phyloP scores from a whole-genome alignment of 2,329 filamentous ascomycete species.

The Aspergillus caelatus region DNA sequence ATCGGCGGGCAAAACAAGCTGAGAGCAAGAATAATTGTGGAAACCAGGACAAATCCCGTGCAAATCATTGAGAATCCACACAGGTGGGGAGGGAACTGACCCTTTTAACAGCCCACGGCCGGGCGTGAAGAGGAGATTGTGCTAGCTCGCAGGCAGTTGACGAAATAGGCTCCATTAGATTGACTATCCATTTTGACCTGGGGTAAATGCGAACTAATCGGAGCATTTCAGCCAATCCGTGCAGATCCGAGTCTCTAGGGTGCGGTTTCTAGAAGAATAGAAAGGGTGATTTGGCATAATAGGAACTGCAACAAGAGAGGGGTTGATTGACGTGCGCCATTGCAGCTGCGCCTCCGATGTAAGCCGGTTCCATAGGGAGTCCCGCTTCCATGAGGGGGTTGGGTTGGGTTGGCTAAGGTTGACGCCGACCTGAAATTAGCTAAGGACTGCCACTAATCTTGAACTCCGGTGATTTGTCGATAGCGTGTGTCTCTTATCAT shows the following conservation, averaged over 20 bases:
- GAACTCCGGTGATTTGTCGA: slow-evolving; percentile 19
- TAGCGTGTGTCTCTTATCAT: slow-evolving; percentile 16
- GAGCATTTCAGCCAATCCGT: slow-evolving; percentile 16
- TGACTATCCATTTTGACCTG: slow-evolving; percentile 27
- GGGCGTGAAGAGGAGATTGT: slow-evolving; percentile 16
- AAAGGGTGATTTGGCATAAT: slow-evolving; percentile 16
- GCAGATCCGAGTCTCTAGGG: slow-evolving; percentile 20
- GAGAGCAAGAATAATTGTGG: slow-evolving; percentile 4
- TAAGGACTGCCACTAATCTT: slow-evolving; percentile 7
- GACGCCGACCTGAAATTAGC: slow-evolving; percentile 17
- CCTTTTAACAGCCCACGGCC: slow-evolving; percentile 19
- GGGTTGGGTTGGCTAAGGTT: slow-evolving; percentile 14
- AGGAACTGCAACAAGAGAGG: slow-evolving; percentile 16
- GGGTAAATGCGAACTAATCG: slow-evolving; percentile 27
- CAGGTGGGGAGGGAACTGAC: slow-evolving; percentile 15
- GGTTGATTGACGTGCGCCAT: slow-evolving; percentile 21
- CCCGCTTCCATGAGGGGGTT: slow-evolving; percentile 18
- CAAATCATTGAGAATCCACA: slow-evolving; percentile 12
- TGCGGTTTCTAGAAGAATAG: slow-evolving; percentile 22
- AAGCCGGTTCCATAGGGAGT: slow-evolving; percentile 18
- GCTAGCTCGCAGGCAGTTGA: slow-evolving; percentile 18
- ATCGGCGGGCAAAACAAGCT: background rate
- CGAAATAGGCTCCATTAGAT: slow-evolving; percentile 18
- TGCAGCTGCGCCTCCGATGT: slow-evolving; percentile 17
- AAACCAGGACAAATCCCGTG: slow-evolving; percentile 11